These are phyloP conservation scores for Arxiozyma slooffiae DNA, from an alignment of 1,139 yeast species.

Conservation along the genomic window DNA sequence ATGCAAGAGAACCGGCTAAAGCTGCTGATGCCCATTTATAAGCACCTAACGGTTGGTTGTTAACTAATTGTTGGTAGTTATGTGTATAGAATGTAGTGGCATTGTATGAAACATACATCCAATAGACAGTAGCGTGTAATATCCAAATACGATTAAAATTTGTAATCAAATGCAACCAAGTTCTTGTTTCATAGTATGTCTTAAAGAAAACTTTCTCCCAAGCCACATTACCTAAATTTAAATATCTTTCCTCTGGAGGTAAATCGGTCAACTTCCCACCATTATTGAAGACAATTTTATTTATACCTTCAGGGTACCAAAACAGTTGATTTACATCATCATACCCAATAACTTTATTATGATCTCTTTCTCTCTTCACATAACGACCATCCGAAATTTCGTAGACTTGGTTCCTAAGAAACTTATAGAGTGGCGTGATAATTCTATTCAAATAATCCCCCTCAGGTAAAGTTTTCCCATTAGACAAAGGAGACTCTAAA, in stretches of 20 bases:
- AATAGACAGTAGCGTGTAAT: slow-evolving; percentile 76
- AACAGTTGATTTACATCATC: slow-evolving; percentile 97
- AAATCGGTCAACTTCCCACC: slow-evolving; percentile 89
- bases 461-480: slow-evolving; percentile 82
- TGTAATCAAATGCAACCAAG: slow-evolving; percentile 94
- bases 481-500: slow-evolving; percentile 79
- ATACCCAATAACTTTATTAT: slow-evolving; percentile 87
- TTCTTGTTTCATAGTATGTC: slow-evolving; percentile 91
- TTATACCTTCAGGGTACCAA: slow-evolving; percentile 99
- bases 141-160: slow-evolving; percentile 98
- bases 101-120: slow-evolving; percentile 92
- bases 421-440: slow-evolving; percentile 84
- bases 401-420: slow-evolving; percentile 88
- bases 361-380: slow-evolving; percentile 95
- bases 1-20: slow-evolving; percentile 84
- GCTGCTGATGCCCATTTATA: slow-evolving; percentile 90
- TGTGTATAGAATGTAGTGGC: slow-evolving; percentile 86
- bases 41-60: slow-evolving; percentile 79
- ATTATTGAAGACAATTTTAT: slow-evolving; percentile 82
- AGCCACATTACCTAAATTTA: slow-evolving; percentile 81
- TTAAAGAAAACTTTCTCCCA: slow-evolving; percentile 93
- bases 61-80: slow-evolving; percentile 69
- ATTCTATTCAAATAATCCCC: slow-evolving; percentile 91
- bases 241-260: slow-evolving; percentile 81
- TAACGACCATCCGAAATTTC: slow-evolving; percentile 91